Evolutionary conservation across 768 basidiomycete species (phyloP).

Genomic region (Boletellus ananas): DNA sequence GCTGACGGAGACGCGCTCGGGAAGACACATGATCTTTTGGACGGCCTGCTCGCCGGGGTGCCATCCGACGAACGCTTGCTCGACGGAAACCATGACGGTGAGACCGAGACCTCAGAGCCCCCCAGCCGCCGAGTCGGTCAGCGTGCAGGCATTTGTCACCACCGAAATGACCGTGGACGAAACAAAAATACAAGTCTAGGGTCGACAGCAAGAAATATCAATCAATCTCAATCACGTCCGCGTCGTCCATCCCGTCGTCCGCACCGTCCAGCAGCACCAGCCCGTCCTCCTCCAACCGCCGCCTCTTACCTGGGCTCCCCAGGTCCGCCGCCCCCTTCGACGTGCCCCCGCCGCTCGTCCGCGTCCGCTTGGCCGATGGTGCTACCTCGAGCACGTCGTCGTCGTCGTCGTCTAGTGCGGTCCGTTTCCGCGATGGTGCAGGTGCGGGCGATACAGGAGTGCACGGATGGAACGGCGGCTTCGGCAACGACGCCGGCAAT

Average conservation of each 20-base stretch:
- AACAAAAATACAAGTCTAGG: too few relatives aligned
- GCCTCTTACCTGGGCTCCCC: conserved; percentile 59
- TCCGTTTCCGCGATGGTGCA: conserved; percentile 53
- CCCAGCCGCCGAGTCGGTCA: too few relatives aligned
- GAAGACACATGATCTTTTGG: conserved; percentile 24
- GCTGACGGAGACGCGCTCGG: conserved; percentile 21
- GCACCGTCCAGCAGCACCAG: conserved; percentile 60
- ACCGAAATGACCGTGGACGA: too few relatives aligned
- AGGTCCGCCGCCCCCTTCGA: conserved; percentile 13
- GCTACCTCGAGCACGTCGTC: conserved; percentile 52
- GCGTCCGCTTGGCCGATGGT: conserved; percentile 55
- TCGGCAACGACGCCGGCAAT: conserved; percentile 62
- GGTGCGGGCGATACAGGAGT: conserved; percentile 35
- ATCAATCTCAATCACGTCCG: conserved; percentile 59
- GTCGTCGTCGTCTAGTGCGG: conserved; percentile 46
- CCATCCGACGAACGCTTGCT: conserved; percentile 37
- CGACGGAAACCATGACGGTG: conserved; percentile 5
- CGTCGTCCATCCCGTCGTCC: conserved; percentile 50
- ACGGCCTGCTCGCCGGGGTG: conserved; percentile 34
- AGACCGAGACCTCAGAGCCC: too few relatives aligned
- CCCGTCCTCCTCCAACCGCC: conserved; percentile 70
- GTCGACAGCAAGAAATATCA: conserved; percentile 21
- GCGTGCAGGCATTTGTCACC: too few relatives aligned
- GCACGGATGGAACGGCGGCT: conserved; percentile 45
- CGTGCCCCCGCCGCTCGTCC: conserved; percentile 26